Base-by-base conservation (phyloP, 495 filamentous ascomycete species). In the Penicillium alfredii region DNA sequence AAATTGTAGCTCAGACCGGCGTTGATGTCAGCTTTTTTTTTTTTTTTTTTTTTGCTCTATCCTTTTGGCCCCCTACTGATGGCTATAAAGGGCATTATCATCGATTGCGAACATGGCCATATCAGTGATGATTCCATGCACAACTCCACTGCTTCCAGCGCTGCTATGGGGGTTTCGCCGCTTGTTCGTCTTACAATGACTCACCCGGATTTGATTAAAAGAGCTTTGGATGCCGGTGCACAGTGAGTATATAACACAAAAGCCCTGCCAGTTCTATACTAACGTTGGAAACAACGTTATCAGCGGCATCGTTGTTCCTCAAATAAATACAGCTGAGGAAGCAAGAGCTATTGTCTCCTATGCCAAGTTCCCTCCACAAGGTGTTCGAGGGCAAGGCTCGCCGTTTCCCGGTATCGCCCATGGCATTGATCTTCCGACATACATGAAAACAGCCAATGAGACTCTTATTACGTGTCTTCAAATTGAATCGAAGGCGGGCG, bases 401-500 rank as follows among this genome's bases (percentile, higher is more conserved):
- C 42, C 53, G n/a, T 60, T 60, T 33, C 49, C 56, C 4, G 53
- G 32, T 13, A 50, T 60, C 17, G 40, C 47, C 0, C 50, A 46
- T 27, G 46, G 46, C 8, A 38, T 50, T 30, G 42, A 42, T 19
- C 30, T 41, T 11, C 26, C 42, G 15, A 45, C 42, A 24, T 92
- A 93, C 43, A 65, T 88, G 22, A 74, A 83, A 49, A 75, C 86
- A 38, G 83, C 85, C n/a, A 89, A 92, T 58, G 72, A 77, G 12
- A 71, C 73, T 21, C 62, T 89, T n/a, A 58, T 88, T 26, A 86
- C 80, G n/a, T 82, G 87, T 55, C 71, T 88, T 17, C 86, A 92
- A 63, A 88, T 93, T 44, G 86, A 93, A 60, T 90, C 86, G 0
- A 68, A 66, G 44, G 79, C 79, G 40, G 85, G 83, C 0, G 62